phyloP scores from a whole-genome alignment of 2,329 filamentous ascomycete genomes.

The Hymenoscyphus albidus region DNA sequence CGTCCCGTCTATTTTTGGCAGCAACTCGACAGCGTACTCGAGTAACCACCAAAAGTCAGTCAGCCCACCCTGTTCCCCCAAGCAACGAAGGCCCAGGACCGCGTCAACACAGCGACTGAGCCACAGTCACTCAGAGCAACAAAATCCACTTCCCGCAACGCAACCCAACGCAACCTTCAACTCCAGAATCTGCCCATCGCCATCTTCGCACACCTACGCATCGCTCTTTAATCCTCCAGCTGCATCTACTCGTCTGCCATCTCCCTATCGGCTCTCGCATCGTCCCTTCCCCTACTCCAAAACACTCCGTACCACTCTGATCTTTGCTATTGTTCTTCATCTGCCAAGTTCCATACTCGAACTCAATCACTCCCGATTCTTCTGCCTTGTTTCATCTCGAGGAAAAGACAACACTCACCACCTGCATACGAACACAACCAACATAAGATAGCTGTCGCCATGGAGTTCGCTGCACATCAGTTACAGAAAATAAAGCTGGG shows the following conservation, averaged over 20 bases:
- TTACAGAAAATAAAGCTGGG: slow-evolving; percentile 46
- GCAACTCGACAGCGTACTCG: too few species aligned
- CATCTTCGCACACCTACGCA: neutral
- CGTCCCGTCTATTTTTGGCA: neutral
- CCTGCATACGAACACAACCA: slow-evolving; percentile 5
- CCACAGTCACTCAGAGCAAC: neutral
- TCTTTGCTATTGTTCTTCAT: neutral
- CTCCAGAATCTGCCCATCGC: neutral
- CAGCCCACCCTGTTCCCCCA: too few species aligned
- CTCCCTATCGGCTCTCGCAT: neutral
- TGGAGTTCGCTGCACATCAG: slow-evolving; percentile 34
- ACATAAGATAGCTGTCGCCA: slow-evolving; percentile 11
- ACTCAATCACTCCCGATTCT: neutral
- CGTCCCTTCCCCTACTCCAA: neutral
- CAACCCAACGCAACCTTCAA: neutral
- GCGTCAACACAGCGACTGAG: slow-evolving; percentile 1
- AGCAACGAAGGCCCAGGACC: neutral
- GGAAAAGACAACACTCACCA: neutral
- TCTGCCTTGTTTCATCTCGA: slow-evolving; percentile 10
- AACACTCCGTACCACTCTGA: neutral
- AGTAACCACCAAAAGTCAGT: too few species aligned
- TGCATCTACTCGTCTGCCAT: neutral
- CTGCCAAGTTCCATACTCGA: neutral
- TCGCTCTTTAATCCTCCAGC: neutral
- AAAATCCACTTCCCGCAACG: slow-evolving; percentile 2